Evolutionary conservation across 495 filamentous ascomycete species (phyloP).

Genomic region (Xylaria palmicola): DNA sequence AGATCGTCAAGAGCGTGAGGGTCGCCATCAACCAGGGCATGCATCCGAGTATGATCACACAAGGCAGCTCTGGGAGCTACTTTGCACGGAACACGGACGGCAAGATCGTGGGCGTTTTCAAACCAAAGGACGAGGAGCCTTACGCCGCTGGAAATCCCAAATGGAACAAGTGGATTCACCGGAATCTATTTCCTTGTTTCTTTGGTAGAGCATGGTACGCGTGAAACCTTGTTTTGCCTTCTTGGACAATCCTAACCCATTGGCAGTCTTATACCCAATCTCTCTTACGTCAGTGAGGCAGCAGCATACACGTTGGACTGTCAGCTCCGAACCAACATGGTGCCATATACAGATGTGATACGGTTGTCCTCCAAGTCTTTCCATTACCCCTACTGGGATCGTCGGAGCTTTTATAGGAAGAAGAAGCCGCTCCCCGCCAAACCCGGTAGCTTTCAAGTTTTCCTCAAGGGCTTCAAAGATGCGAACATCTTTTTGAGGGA

Average conservation of each 20-base stretch:
- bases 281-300: slow-evolving; percentile 98
- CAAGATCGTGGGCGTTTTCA: slow-evolving; percentile 96
- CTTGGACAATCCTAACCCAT: slow-evolving; percentile 5
- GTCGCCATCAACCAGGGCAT: slow-evolving; percentile 86
- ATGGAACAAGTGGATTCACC: slow-evolving; percentile 94
- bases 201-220: slow-evolving; percentile 85
- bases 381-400: slow-evolving; percentile 96
- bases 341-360: slow-evolving; percentile 95
- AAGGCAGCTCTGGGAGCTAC: slow-evolving; percentile 96
- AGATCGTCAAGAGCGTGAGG: slow-evolving; percentile 84
- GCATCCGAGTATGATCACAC: slow-evolving; percentile 92
- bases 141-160: slow-evolving; percentile 91
- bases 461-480: slow-evolving; percentile 94
- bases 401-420: slow-evolving; percentile 81
- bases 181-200: slow-evolving; percentile 94
- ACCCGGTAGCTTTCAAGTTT: slow-evolving; percentile 94
- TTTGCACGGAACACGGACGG: slow-evolving; percentile 90
- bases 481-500: slow-evolving; percentile 93
- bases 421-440: slow-evolving; percentile 88
- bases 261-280: slow-evolving; percentile 82
- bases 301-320: slow-evolving; percentile 93
- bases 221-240: neutral
- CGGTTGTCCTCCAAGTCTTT: slow-evolving; percentile 95
- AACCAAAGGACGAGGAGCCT: slow-evolving; percentile 98
- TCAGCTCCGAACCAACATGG: slow-evolving; percentile 84